A percentile compares a stretch with the other conserved stretches of the same genome.
Evolutionary conservation across 495 filamentous ascomycete genomes (phyloP).

Genomic region (Penicillium salamii): DNA sequence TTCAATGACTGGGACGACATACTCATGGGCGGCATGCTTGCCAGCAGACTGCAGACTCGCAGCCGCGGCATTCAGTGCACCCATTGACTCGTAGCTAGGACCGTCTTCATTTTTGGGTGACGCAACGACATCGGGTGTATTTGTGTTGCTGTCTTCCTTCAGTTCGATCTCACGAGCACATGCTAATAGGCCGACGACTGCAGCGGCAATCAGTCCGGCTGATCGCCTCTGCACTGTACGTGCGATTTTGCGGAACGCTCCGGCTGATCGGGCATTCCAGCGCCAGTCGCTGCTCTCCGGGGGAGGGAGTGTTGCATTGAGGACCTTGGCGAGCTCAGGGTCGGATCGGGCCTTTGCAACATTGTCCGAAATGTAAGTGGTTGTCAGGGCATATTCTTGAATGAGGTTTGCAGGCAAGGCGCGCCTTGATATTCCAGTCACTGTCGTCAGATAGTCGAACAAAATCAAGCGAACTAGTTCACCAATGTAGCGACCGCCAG

Average conservation of each 20-base stretch:
- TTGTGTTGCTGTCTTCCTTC: constrained; percentile 41
- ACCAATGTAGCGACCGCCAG: constrained; percentile 76
- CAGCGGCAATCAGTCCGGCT: constrained; percentile 68
- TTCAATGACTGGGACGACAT: constrained; percentile 46
- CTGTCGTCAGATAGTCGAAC: constrained; percentile 58
- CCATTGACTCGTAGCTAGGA: not conserved
- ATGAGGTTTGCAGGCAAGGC: constrained; percentile 55
- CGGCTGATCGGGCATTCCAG: constrained; percentile 58
- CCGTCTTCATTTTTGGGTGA: constrained; percentile 30
- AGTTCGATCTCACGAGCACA: constrained; percentile 63
- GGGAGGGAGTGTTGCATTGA: constrained; percentile 53
- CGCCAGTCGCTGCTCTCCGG: constrained; percentile 44
- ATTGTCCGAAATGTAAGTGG: constrained; percentile 66
- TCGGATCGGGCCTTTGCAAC: constrained; percentile 49
- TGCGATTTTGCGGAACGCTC: constrained; percentile 58
- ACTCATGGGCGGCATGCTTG: constrained; percentile 25
- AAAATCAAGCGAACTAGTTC: constrained; percentile 75
- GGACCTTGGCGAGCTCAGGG: constrained; percentile 46
- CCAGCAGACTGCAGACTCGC: constrained; percentile 3
- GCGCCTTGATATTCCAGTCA: constrained; percentile 31
- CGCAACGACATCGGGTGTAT: constrained; percentile 32
- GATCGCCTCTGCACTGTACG: constrained; percentile 65
- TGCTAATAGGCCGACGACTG: constrained; percentile 64
- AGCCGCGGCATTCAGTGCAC: constrained; percentile 10
- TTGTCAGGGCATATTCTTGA: constrained; percentile 63